Base-by-base conservation (phyloP, 1,284 basidiomycete species). In the Exobasidium rhododendri region DNA sequence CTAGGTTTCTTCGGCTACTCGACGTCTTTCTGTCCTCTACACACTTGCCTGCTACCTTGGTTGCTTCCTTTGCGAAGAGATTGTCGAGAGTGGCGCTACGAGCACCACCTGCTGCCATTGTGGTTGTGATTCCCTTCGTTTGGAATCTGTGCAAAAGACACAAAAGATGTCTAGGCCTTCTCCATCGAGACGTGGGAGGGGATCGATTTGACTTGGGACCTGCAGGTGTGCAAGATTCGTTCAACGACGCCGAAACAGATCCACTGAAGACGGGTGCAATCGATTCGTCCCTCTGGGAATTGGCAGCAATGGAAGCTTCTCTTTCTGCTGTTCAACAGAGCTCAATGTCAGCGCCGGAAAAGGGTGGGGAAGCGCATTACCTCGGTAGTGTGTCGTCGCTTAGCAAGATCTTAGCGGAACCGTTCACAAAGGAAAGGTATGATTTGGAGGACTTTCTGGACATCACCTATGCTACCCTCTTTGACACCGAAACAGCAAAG, bases 371-470 rank as follows among this genome's bases (percentile, higher is more conserved):
- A 68, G 81, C 84, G 17, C 94, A 98, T 80, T 97, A 97, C 77
- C 87, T 94, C 61, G 83, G 89, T 1, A 85, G 87, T 0, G 88
- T 96, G 7, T 87, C 90, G 7, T 92, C 91, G 0, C 81, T 98
- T 57, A 88, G 87, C 17, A 88, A 89, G 70, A 88, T 98, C 58
- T 90, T 97, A 66, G 85, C 86, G 11, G 93, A 96, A 77, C 89
- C 90, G 1, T 97, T 98, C 81, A 97, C 92, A 6, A 94, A 94
- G 75, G 90, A 89, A 11, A 84, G 85, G 29, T 97, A 94, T 81
- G 84, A 86, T 29, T 86, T 97, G 84, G 96, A 98, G 71, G 96
- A 98, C 80, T 98, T 98, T 80, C 81, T 97, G 74, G 96, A 98
- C 81, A 92, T 97, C 79, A 92, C 91, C 0, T 98, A 97, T 76